Evolutionary conservation across 2,329 filamentous ascomycete species (phyloP), one percentile per base, ranked within the genome.

Genomic region (Fusarium sp.): DNA sequence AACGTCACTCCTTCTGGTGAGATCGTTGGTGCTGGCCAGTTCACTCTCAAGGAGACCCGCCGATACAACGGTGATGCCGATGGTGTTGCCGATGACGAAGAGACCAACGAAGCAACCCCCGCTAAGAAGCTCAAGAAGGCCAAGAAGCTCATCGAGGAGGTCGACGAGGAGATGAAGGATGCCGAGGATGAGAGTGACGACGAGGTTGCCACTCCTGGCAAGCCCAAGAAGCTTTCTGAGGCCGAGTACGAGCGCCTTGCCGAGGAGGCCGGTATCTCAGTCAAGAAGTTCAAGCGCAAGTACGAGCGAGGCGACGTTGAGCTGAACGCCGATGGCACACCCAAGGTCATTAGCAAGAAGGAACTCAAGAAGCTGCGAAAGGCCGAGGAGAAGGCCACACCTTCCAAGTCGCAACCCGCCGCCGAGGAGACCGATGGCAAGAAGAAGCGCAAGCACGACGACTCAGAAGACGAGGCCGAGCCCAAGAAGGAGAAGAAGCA

Each of bases 11-110:
- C 93, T 60, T 92, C 93, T 76, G 93, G 93, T 68, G 88, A 91
- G 73, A 81, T 84, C 42, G 83, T 85, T 45, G 84, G 87, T 35
- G 89, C 91, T 63, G 90, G 91, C 77, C 97, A 97, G 84, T 97
- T 94, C 88, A 93, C 95, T 72, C 87, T 99, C 79, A 97, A 97
- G 85, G 94, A 98, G 82, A 93, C 93, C 15, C 89, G 94, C 80
- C 96, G 95, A 83, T 99, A 99, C 88, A 98, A 98, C 82, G 88
- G 90, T 53, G 95, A 98, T 80, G 96, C 94, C 59, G 96, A 99
- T 82, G 95, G 94, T 71, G 85, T 98, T 56, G 90, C 89, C 22
- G 87, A 91, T 55, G 90, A 89, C 18, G 87, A 91, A 42, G 87
- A 86, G 33, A 79, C 80, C 73, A 83, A 83, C 53, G 82, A 78